These are phyloP conservation scores for Croton laevigatus DNA, from an alignment of 441 rosid genomes.

Conservation along the genomic window DNA sequence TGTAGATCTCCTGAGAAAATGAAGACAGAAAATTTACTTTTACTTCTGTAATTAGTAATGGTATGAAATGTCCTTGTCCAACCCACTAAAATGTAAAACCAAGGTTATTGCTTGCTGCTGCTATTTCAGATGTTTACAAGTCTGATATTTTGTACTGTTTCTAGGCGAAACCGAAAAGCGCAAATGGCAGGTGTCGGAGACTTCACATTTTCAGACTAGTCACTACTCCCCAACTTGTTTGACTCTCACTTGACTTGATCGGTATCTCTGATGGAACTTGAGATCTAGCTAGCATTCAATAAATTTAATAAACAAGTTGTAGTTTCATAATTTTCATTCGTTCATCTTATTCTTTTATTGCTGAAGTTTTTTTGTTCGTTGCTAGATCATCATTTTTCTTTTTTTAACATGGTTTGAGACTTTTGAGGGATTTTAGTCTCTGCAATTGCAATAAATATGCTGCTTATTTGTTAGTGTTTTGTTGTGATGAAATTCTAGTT, in stretches of 20 bases:
- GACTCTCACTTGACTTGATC: background rate
- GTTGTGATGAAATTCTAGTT: no score
- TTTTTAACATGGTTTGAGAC: background rate
- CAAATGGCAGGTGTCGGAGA: constrained; percentile 7
- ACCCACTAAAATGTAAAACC: constrained; percentile 11
- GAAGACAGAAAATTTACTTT: constrained; percentile 9
- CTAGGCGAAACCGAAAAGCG: constrained; percentile 25
- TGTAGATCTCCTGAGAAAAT: constrained; percentile 9
- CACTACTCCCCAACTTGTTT: background rate
- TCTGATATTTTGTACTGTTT: constrained; percentile 18
- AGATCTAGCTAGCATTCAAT: constrained; percentile 9
- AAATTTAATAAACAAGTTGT: background rate
- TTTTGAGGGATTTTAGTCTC: no score
- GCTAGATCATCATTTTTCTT: background rate
- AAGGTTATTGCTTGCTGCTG: constrained; percentile 10
- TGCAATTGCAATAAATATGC: no score
- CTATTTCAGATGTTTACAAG: constrained; percentile 8
- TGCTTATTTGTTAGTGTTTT: no score
- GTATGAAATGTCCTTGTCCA: constrained; percentile 20
- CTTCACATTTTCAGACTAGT: constrained; percentile 2
- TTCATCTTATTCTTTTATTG: background rate
- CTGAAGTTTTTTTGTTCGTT: background rate
- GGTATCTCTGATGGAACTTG: background rate
- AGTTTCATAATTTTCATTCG: background rate
- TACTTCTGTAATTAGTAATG: constrained; percentile 23